Conservation (phyloP, 2,329 filamentous ascomycete species). For the Hypoxylon sp. region DNA sequence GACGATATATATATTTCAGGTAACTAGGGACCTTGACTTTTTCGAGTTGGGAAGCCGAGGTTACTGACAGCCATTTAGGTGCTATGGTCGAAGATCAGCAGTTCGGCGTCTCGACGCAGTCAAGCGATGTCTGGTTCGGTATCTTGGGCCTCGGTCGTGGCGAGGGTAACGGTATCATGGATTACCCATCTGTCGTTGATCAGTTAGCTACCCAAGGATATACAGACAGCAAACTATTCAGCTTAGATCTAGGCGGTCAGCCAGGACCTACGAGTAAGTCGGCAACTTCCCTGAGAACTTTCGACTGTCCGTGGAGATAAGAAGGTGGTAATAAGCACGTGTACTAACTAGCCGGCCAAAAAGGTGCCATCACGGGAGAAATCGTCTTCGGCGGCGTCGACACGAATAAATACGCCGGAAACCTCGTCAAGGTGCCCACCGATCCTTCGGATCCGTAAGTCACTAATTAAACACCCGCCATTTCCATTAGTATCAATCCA, state of each 20-base stretch:
- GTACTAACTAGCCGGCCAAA: conserved; percentile 40
- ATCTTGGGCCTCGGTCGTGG: conserved; percentile 64
- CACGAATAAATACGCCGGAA: conserved; percentile 63
- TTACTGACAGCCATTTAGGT: conserved; percentile 39
- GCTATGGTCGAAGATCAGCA: conserved; percentile 59
- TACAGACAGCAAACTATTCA: conserved; percentile 63
- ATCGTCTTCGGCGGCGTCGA: conserved; percentile 67
- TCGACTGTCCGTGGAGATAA: no score
- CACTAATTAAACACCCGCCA: background rate
- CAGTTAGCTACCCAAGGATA: conserved; percentile 60
- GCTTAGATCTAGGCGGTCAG: conserved; percentile 61
- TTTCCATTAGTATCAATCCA: background rate
- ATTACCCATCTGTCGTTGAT: conserved; percentile 67
- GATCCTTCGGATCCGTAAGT: conserved; percentile 52
- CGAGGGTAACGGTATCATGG: conserved; percentile 54
- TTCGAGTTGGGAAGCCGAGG: background rate
- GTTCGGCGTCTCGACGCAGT: conserved; percentile 61
- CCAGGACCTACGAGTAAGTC: conserved; percentile 43
- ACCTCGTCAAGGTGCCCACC: conserved; percentile 58
- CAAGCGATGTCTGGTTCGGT: conserved; percentile 62
- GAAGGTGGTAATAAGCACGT: no score
- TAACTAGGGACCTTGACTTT: conserved; percentile 38
- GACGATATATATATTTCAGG: conserved; percentile 61
- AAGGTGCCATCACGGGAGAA: conserved; percentile 57
- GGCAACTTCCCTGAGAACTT: no score